Base-by-base conservation (phyloP, 495 filamentous ascomycete genomes). In the Penicillium lagena region DNA sequence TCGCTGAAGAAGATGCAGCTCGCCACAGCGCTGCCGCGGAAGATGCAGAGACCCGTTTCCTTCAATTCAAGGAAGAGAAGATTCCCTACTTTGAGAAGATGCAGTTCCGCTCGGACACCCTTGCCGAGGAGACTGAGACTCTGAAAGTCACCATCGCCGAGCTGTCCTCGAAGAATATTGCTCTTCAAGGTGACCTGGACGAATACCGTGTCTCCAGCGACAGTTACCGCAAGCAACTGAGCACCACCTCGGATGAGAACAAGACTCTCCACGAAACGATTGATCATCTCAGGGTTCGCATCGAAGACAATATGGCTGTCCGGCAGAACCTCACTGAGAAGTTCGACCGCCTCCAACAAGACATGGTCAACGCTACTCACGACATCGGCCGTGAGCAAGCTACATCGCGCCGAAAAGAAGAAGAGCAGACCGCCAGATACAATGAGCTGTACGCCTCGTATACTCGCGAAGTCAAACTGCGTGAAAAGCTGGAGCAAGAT, bases 301-400 rank as follows among this genome's bases (percentile, higher is more conserved):
- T 95, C 40, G 83, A 95, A 64, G 90, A 96, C 63, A 87, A 83
- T 60, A 80, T 87, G 59, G 77, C 81, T 49, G 76, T 85, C 49
- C 82, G 89, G 41, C 85, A 90, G 51, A 77, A 71, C 53, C 84
- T 95, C 68, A 80, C 86, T 49, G 72, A 75, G 55, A 91, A 90
- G 59, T 83, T 95, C 55, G 79, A 89, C 51, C 76, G 74, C 42
- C 66, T 97, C 38, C 89, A 96, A 66, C 77, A 85, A 51, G 87
- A 96, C 43, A 88, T 97, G 83, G 77, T 80, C 9, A 71, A 67
- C 40, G 81, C 86, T n/a, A 82, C 84, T 43, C 73, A 76, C 35
- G 83, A 94, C 41, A 80, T 95, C 42, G 79, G 81, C 12, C 77
- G 82, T 44, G 89, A 96, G 57, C 88, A 89, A 55, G 78, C 82